Base-by-base conservation (phyloP, 192 early-diverging fungal species). In the Backusella luteola region DNA sequence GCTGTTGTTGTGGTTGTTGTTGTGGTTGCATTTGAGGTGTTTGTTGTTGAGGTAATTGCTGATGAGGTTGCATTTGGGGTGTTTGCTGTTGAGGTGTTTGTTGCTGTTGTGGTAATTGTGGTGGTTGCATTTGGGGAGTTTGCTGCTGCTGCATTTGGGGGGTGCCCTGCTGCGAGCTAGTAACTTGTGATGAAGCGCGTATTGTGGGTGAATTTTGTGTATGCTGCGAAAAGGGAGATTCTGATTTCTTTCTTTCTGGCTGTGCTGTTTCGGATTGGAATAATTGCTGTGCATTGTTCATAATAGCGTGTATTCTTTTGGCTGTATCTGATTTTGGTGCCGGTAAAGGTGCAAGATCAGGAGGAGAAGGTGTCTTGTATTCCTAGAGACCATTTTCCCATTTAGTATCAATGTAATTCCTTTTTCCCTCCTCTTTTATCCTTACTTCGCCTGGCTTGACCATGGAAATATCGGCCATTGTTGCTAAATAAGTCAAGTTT, bases 401-500 rank as follows among this genome's bases (percentile, higher is more conserved):
- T 52, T 52, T 52, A 34, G 32, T 32, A 32, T 32, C 32, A 32
- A 32, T 32, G 2, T 32, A 32, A 32, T 32, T 0, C 32, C 32
- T 32, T 32, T 17, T 44, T 4, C 42, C 15, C 14, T 7, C 8
- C 14, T 42, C 35, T 59, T 23, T 5, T 74, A 3, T 32, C 35
- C 73, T 74, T 76, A 76, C 79, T 35, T 80, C 79, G 46, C 69
- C 79, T 23, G 74, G 79, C 26, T 80, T 80, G 7, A 76, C 66
- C 53, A 79, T 72, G 3, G 79, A 71, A 44, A 76, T 72, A 69
- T 81, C 80, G 36, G 76, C 80, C 76, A 78, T 78, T n/a, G 80
- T 81, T 23, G 80, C 80, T 34, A 81, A 52, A 66, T 81, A 81
- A 4, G 80, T 81, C 41, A 81, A 56, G 39, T 81, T 81, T 6